Base-by-base conservation (phyloP, 176 grass and related monocot genomes). In the Phyllostachys edulis region DNA sequence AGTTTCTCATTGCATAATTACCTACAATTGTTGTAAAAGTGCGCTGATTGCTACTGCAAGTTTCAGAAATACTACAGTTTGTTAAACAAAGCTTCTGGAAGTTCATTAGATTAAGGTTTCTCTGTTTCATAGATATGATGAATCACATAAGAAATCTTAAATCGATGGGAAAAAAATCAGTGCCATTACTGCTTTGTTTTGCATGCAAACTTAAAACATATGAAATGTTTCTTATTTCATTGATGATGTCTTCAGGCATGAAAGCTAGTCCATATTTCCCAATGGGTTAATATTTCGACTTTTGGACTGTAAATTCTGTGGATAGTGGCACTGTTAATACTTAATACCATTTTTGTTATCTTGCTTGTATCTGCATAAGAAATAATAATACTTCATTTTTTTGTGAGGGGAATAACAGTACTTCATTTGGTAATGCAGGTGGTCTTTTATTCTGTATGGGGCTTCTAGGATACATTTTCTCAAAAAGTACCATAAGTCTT, bases 381-480 rank as follows among this genome's bases (percentile, higher is more conserved):
- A 63, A 12, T 54, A 52, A 32, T 9, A 27, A 67, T 20, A 50
- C 41, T 26, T 39, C 12, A 6, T 87, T 71, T 84, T 84, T 71
- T 71, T 47, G 10, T 1, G 2, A 40, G 67, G 50, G 56, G 38
- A 52, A 41, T 71, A 81, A 49, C 2, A 32, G 45, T 21, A 52
- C 55, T 36, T 51, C 34, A 9, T 83, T 75, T 94, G 72, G 21
- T 89, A 39, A 69, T 64, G 51, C 82, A 94, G 92, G 92, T 77
- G 92, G 90, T 36, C 79, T 94, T 80, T 51, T 94, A 24, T 94
- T 92, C 73, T 60, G 68, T 21, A 87, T 89, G 69, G 92, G 92
- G 21, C 74, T 94, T 79, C 82, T 94, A 51, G 92, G 90, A 24
- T 94, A 90, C 86, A 46, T 94, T 54, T 92, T 94, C 27, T 94